Evolutionary conservation across 1,284 basidiomycete species (phyloP), one percentile per base, ranked within the genome.

Genomic region (Cutaneotrichosporon curvatum): DNA sequence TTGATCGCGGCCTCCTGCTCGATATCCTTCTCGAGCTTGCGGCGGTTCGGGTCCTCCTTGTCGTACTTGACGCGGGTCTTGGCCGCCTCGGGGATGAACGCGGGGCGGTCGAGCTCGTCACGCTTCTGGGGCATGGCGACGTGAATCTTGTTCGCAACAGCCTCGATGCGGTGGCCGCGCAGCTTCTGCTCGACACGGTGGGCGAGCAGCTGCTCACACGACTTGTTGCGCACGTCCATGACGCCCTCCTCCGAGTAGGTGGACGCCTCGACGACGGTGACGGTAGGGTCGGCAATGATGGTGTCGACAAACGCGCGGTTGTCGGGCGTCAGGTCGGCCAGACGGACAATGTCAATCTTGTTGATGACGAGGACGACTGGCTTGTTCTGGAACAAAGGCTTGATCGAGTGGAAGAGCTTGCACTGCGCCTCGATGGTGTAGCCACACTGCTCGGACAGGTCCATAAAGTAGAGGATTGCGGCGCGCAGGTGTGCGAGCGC

Each of bases 361-460:
- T 96, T 96, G 72, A 95, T 83, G 56, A 95, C 90, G 31, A 96
- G 81, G 47, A 95, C 65, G 41, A 84, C 85, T 28, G 91, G 92
- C 73, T 95, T 96, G 68, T 85, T 86, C 47, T 79, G 76, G 73
- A 96, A 96, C 43, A 96, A 79, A 28, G 92, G 91, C 73, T 94
- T 95, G 75, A 96, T 95, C 41, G 92, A 95, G 68, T 94, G 86
- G 81, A 92, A 96, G 53, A 96, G 82, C 76, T 92, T 87, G 78
- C 89, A 94, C 84, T 92, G 66, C 28, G 91, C 91, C 73, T 94
- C 90, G 55, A 95, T 79, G 3, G 85, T 83, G 75, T 92, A 95
- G 9, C 92, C 91, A 73, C 91, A 96, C 69, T 95, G 92, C 73
- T 94, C 92, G 56, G 84, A 87, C 18, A 94, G 78, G 73, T 96